Conservation (phyloP, 495 filamentous ascomycete genomes). For the Astrothelium macrocarpum region DNA sequence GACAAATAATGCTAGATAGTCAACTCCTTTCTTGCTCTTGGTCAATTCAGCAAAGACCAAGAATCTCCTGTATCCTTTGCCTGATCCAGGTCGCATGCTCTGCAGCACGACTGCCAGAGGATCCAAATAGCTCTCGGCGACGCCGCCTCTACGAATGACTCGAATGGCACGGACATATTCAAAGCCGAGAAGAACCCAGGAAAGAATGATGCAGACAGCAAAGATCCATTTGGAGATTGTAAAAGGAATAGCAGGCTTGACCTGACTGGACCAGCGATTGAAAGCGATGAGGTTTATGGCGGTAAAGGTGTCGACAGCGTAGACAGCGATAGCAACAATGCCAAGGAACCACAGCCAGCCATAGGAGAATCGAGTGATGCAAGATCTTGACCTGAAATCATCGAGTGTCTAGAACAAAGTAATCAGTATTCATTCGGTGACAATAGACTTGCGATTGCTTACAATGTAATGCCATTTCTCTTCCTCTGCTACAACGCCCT, state of each 20-base stretch:
- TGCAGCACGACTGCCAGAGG: slow-evolving; percentile 72
- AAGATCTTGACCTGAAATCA: slow-evolving; percentile 78
- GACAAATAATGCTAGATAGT: slow-evolving; percentile 85
- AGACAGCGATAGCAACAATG: slow-evolving; percentile 70
- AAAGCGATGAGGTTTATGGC: slow-evolving; percentile 84
- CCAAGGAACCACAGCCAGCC: slow-evolving; percentile 71
- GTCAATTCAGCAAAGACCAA: slow-evolving; percentile 88
- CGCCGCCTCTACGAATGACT: slow-evolving; percentile 70
- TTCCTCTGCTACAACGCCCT: slow-evolving; percentile 57
- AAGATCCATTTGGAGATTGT: slow-evolving; percentile 81
- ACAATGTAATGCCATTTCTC: slow-evolving; percentile 96
- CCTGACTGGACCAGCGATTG: slow-evolving; percentile 49
- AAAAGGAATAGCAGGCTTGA: slow-evolving; percentile 60
- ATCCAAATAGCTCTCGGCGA: slow-evolving; percentile 87
- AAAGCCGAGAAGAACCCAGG: slow-evolving; percentile 63
- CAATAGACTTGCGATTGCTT: too few species aligned
- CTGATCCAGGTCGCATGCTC: slow-evolving; percentile 58
- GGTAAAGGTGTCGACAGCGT: slow-evolving; percentile 84
- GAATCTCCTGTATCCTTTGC: slow-evolving; percentile 72
- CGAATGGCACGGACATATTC: slow-evolving; percentile 69
- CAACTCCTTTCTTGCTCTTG: slow-evolving; percentile 78
- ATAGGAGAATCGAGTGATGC: slow-evolving; percentile 70
- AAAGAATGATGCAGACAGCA: slow-evolving; percentile 75
- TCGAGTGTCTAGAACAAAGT: slow-evolving; percentile 57
- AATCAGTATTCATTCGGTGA: slow-evolving; percentile 2